Conservation (phyloP, 2,329 filamentous ascomycete genomes). For the Colletotrichum lini region DNA sequence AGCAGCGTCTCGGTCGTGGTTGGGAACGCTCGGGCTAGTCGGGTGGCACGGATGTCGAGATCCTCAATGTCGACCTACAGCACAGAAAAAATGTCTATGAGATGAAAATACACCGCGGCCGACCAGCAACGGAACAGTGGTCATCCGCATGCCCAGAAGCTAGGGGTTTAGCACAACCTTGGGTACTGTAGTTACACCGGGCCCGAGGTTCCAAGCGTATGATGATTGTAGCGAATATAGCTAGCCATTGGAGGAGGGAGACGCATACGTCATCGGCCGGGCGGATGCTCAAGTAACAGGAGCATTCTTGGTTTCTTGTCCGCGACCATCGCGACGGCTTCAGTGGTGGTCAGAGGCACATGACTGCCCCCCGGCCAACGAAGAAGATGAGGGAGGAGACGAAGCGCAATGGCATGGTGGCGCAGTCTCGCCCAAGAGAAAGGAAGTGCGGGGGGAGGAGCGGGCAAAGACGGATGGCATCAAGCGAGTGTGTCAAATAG, state of each 20-base stretch:
- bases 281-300: not conserved
- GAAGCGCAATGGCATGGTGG: not conserved
- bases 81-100: not conserved
- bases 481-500: not conserved
- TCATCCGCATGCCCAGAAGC: not conserved
- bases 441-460: not conserved
- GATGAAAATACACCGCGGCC: not conserved
- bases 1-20: not conserved
- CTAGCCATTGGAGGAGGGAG: not conserved
- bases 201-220: too few species aligned
- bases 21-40: not conserved
- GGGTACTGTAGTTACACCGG: not conserved
- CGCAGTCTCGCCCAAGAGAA: not conserved
- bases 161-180: not conserved
- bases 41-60: not conserved
- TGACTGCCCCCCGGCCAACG: not conserved
- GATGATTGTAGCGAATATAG: not conserved
- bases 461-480: not conserved
- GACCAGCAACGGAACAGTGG: not conserved
- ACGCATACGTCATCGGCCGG: slow-evolving; percentile 27
- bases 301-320: slow-evolving; percentile 20
- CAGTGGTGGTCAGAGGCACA: not conserved
- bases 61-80: not conserved
- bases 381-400: not conserved
- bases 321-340: not conserved